Base-by-base conservation (phyloP, 1,284 basidiomycete species). In the Athelia psychrophila region DNA sequence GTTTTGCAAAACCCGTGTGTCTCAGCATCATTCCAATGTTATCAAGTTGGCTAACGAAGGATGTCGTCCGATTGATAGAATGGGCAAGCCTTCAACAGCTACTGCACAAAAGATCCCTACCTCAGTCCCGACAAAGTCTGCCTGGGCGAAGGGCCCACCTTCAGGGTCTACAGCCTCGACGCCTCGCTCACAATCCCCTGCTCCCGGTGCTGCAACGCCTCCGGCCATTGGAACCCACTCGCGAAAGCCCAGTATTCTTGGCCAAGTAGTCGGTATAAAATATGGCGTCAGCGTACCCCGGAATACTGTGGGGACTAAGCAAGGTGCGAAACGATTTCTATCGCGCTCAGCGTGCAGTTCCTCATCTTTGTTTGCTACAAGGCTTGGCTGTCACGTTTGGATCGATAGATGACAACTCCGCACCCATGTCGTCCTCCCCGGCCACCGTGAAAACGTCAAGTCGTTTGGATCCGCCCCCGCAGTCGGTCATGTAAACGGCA, bases 121-220 rank as follows among this genome's bases (percentile, higher is more conserved):
- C 72, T 80, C 79, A 79, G 81, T 87, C 72, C 72, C 85, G 65
- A 67, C 77, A 75, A 80, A 83, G 78, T 90, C 87, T 73, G 88
- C 88, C 78, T 91, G 89, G 89, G 74, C 86, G 74, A 87, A 73
- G 78, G 88, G 89, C 69, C 88, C 88, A 53, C 89, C 89, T 52
- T 76, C 78, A 71, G 78, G 68, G 58, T n/a, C n/a, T n/a, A n/a
- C 79, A 54, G 74, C 84, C 54, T 79, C 12, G 10, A 35, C 84
- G 55, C 76, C 86, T 57, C 84, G 86, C 71, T 83, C 89, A 51
- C 86, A 90, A 70, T 88, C 88, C 58, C 86, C 87, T 58, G 85
- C 81, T 53, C 79, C 80, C 35, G 61, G 77, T 32, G 72, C 72
- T 62, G 66, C 65, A 50, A 72, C 74, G 51, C 60, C 76, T 51